A percentile compares a stretch with the other conserved stretches of the same genome.
These are phyloP conservation scores for Neonectria ditissima DNA, from an alignment of 2,329 filamentous ascomycete species.

Conservation along the genomic window DNA sequence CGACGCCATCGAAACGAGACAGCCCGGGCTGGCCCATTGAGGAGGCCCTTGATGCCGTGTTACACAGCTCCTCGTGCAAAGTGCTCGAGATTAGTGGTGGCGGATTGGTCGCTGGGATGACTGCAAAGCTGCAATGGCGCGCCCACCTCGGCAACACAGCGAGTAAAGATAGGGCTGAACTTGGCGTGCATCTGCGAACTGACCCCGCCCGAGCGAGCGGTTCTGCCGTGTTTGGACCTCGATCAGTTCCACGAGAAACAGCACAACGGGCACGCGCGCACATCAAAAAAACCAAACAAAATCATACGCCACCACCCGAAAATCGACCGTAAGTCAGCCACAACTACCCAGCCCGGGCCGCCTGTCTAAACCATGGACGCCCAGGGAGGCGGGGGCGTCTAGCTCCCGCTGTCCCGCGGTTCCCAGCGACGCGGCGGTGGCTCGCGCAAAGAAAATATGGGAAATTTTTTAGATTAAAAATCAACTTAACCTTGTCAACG, in stretches of 20 bases:
- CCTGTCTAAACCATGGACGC: constrained; percentile 7
- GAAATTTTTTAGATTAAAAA: not conserved
- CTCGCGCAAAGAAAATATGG: not conserved
- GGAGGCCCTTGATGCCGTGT: not conserved
- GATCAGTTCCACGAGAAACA: constrained; percentile 13
- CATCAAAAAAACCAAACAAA: constrained; percentile 10
- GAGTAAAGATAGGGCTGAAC: constrained; percentile 8
- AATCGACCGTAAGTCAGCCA: not conserved
- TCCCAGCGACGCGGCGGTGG: constrained; percentile 9
- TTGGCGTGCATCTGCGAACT: constrained; percentile 6
- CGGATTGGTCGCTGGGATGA: constrained; percentile 7
- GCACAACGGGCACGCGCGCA: not conserved
- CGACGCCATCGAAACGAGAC: constrained; percentile 5
- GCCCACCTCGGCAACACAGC: not conserved
- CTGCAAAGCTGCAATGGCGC: not conserved
- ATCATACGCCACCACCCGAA: not conserved
- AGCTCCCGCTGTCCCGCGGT: constrained; percentile 20
- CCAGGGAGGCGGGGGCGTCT: not conserved
- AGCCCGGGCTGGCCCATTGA: not conserved
- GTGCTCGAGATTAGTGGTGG: constrained; percentile 12
- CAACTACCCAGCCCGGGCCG: not conserved
- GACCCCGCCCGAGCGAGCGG: not conserved
- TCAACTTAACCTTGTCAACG: constrained; percentile 7
- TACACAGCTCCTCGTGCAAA: not conserved
- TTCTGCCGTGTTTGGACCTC: not conserved